phyloP scores from a whole-genome alignment of 306 rosid species.

The Ceratonia siliqua region DNA sequence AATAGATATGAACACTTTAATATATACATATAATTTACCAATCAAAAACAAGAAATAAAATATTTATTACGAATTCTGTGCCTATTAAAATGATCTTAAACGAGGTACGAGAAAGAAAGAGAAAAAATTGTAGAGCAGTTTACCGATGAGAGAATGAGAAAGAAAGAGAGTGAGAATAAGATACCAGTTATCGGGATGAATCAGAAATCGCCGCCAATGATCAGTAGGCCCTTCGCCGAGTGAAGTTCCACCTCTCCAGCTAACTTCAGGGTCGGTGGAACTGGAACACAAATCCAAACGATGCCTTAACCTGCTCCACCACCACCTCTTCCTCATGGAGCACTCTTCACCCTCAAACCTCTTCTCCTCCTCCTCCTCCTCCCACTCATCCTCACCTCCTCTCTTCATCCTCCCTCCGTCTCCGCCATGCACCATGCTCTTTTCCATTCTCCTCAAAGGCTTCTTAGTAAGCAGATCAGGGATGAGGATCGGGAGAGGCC shows the following conservation, averaged over 20 bases:
- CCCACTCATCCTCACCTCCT: background rate
- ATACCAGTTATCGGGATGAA: conserved; percentile 30
- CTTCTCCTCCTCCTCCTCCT: background rate
- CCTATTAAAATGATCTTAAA: background rate
- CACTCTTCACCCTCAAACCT: background rate
- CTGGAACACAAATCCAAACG: background rate
- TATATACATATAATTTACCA: no score
- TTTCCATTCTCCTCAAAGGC: background rate
- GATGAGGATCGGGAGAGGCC: background rate
- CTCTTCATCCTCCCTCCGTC: background rate
- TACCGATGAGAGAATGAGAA: background rate
- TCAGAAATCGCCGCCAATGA: conserved; percentile 13
- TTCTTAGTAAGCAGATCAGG: background rate
- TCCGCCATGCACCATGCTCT: background rate
- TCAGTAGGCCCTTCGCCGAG: background rate
- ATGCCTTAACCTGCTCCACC: background rate
- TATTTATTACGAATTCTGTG: no score
- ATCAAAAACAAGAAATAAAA: no score
- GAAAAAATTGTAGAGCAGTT: background rate
- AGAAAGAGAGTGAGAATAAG: background rate
- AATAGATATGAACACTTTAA: no score
- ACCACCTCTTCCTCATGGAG: background rate
- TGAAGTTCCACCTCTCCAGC: background rate
- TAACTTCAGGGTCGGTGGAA: background rate
- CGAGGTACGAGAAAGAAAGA: background rate